phyloP scores from a whole-genome alignment of 2,329 filamentous ascomycete species.

The Botrytis fabae region DNA sequence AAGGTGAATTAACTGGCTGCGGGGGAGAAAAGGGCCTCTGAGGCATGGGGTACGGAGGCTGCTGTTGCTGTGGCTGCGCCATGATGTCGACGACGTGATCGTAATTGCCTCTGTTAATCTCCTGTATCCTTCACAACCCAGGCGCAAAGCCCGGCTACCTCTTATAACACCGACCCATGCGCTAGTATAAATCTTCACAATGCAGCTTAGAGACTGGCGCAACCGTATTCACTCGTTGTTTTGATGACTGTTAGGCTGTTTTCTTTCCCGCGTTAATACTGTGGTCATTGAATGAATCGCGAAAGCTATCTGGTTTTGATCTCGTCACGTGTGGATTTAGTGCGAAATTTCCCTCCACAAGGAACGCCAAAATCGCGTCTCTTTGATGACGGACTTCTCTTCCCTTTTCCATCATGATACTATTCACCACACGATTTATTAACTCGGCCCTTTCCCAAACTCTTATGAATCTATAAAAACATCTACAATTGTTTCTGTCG shows the following conservation, averaged over 20 bases:
- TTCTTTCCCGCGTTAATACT: constrained; percentile 6
- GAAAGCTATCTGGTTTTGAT: constrained; percentile 22
- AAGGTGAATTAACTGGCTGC: constrained; percentile 54
- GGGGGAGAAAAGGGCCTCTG: constrained; percentile 63
- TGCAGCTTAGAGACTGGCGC: constrained; percentile 2
- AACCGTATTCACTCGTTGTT: constrained; percentile 20
- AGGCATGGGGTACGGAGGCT: constrained; percentile 44
- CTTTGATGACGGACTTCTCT: constrained; percentile 10
- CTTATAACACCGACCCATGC: constrained; percentile 36
- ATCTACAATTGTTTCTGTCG: background rate
- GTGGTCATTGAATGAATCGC: constrained; percentile 22
- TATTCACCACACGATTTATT: background rate
- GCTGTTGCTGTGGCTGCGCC: constrained; percentile 42
- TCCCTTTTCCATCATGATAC: background rate
- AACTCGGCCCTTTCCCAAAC: background rate
- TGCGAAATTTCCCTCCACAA: constrained; percentile 14
- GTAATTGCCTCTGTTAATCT: constrained; percentile 28
- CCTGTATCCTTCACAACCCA: constrained; percentile 34
- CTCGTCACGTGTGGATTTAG: constrained; percentile 13
- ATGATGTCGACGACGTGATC: constrained; percentile 31
- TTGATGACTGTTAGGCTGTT: constrained; percentile 22
- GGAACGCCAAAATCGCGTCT: constrained; percentile 22
- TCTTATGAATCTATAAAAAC: background rate
- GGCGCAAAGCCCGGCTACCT: constrained; percentile 39
- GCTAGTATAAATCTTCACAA: constrained; percentile 17